phyloP scores from a whole-genome alignment of 345 rosid genomes.

The Populus tremula region DNA sequence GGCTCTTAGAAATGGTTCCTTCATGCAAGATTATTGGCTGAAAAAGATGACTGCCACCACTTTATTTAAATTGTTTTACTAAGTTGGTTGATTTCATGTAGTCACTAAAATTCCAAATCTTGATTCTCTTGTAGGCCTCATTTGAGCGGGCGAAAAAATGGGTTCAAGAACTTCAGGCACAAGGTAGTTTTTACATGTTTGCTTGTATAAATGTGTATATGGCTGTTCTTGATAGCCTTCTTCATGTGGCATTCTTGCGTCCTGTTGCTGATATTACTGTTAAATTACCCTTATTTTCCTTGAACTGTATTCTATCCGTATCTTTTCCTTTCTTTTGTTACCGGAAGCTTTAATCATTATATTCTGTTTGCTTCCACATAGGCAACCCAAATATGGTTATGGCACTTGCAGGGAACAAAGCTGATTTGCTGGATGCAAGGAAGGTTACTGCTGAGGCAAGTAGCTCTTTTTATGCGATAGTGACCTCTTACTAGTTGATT shows the following conservation, averaged over 20 bases:
- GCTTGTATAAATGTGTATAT: neutral
- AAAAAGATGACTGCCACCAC: neutral
- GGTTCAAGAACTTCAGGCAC: constrained; percentile 95
- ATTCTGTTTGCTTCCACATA: constrained; percentile 19
- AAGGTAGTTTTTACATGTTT: constrained; percentile 50
- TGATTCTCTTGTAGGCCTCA: constrained; percentile 52
- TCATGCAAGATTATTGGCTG: neutral
- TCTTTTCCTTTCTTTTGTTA: neutral
- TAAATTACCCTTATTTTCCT: neutral
- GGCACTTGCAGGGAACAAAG: constrained; percentile 94
- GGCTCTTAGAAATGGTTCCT: neutral
- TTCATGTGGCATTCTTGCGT: neutral
- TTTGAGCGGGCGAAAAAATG: constrained; percentile 96
- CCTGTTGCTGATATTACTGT: neutral
- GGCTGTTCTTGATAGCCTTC: neutral
- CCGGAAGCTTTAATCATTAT: neutral
- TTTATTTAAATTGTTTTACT: neutral
- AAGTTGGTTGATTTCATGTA: neutral
- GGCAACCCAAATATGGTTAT: constrained; percentile 90
- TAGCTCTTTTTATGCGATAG: constrained; percentile 8
- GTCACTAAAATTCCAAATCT: neutral
- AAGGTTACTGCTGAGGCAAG: constrained; percentile 78
- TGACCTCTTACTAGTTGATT: neutral
- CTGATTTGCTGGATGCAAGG: constrained; percentile 78
- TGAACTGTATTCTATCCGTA: neutral